phyloP scores from a whole-genome alignment of 23 red algal species.

The Gracilaria vermiculophylla region DNA sequence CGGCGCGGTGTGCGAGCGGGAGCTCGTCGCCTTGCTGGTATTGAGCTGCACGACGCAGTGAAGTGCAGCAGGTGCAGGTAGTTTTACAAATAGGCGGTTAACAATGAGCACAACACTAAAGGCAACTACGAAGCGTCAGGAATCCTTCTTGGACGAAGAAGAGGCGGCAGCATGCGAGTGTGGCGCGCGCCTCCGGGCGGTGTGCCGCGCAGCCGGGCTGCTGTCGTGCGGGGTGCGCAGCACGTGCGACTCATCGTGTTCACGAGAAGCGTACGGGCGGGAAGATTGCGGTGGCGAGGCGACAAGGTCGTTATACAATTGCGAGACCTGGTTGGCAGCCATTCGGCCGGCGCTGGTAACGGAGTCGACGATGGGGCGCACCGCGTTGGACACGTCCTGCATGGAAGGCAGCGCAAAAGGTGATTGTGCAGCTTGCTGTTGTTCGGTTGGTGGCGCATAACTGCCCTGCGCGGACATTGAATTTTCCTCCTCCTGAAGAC shows the following conservation, averaged over 20 bases:
- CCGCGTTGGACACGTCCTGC: conserved; percentile 45
- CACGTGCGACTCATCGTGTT: conserved; percentile 53
- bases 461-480: neutral
- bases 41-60: too few species aligned
- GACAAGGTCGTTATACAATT: conserved; percentile 40
- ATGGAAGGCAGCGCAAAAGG: conserved; percentile 48
- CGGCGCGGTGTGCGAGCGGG: too few species aligned
- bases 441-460: neutral
- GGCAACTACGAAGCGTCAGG: neutral
- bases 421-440: neutral
- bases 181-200: neutral
- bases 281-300: neutral
- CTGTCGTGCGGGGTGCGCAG: conserved; percentile 1
- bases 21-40: too few species aligned
- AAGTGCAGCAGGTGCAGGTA: neutral
- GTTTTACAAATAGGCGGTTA: neutral
- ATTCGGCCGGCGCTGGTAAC: conserved; percentile 36
- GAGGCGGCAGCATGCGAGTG: conserved; percentile 18
- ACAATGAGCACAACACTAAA: neutral
- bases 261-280: neutral
- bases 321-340: conserved; percentile 34
- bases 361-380: conserved; percentile 40
- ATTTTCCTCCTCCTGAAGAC: conserved; percentile 34
- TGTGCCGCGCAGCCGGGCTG: neutral
- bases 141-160: conserved; percentile 20